Percentiles rank a stretch among this genome's conserved stretches.
Conservation (phyloP, 805 yeast genomes). For the Teunomyces stri region DNA sequence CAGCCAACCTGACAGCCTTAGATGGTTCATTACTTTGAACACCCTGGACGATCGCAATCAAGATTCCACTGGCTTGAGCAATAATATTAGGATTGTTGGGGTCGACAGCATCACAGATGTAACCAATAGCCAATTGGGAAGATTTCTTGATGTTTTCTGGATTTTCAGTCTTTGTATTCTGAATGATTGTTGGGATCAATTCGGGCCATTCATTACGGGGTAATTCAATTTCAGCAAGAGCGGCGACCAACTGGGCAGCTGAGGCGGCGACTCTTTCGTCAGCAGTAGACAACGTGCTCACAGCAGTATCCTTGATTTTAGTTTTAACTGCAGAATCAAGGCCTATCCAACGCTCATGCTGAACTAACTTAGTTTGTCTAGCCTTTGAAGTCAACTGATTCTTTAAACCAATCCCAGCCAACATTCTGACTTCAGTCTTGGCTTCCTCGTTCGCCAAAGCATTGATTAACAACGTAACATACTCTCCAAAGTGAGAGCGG, state of each 20-base stretch:
- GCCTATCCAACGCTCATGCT: constrained; percentile 72
- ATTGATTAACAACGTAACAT: constrained; percentile 64
- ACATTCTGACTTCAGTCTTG: constrained; percentile 79
- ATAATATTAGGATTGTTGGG: constrained; percentile 74
- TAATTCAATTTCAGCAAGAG: constrained; percentile 93
- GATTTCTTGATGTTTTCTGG: constrained; percentile 82
- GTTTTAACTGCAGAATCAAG: constrained; percentile 54
- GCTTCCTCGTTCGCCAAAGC: constrained; percentile 65
- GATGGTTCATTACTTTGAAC: constrained; percentile 82
- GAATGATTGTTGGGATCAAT: constrained; percentile 77
- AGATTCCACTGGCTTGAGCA: constrained; percentile 84
- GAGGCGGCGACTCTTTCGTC: constrained; percentile 80
- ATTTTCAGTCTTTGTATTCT: constrained; percentile 76
- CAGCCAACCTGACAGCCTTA: constrained; percentile 76
- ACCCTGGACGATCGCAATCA: constrained; percentile 96
- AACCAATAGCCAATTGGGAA: constrained; percentile 86
- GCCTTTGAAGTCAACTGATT: constrained; percentile 88
- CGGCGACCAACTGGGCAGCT: constrained; percentile 92
- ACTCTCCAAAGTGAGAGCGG: constrained; percentile 71
- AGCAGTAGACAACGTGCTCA: constrained; percentile 61
- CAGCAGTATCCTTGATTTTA: constrained; percentile 59
- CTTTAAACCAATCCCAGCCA: constrained; percentile 86
- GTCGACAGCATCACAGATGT: constrained; percentile 93
- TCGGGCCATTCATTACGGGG: constrained; percentile 89
- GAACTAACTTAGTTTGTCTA: constrained; percentile 50